Evolutionary conservation across 2,329 filamentous ascomycete genomes (phyloP), one percentile per base, ranked within the genome.

Genomic region (Leptosphaerulina australis): DNA sequence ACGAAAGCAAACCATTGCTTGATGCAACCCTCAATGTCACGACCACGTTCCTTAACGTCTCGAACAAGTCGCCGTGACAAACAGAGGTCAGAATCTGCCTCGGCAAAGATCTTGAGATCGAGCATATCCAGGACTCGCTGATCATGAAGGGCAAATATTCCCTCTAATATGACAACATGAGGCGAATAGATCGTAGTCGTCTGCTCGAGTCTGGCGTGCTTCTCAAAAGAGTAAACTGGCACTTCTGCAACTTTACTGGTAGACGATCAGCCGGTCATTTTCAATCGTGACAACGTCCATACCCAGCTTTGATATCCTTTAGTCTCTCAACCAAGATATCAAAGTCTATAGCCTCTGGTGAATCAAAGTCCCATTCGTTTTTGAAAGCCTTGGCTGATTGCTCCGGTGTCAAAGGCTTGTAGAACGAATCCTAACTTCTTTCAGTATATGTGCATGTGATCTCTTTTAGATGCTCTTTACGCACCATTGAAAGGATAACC

Each of bases 1-100:
- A 99, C 94, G 69, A 89, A 99, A 9, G 78, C 79, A 71, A 97
- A 97, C 94, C 94, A 99, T 72, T 99, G 94, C 74, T 97, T 97
- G 72, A 99, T 92, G 66, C 92, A 93, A 30, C 94, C 94, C 69
- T 97, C 89, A 48, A 97, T 88, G 66, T 96, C 93, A 68, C 94
- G 84, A 3, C 90, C 93, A 65, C 94, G 86, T 64, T 96, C 90
- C 63, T 85, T 85, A 17, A 97, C 90, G 74, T 99, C 94, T 66
- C 94, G 88, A 28, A 91, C 78, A 60, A 95, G 55, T 48, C 63
- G 61, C 22, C 63, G 53, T 8, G 92, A 93, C 37, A 99, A 80
- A 69, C 94, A 99, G 2, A 95, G 88, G 73, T 99, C 94, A 56
- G 88, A 87, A 73, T 99, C 94, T 30, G 94, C 95, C 74, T 97